Conservation (phyloP, 345 rosid species). For the Dipteronia dyeriana region DNA sequence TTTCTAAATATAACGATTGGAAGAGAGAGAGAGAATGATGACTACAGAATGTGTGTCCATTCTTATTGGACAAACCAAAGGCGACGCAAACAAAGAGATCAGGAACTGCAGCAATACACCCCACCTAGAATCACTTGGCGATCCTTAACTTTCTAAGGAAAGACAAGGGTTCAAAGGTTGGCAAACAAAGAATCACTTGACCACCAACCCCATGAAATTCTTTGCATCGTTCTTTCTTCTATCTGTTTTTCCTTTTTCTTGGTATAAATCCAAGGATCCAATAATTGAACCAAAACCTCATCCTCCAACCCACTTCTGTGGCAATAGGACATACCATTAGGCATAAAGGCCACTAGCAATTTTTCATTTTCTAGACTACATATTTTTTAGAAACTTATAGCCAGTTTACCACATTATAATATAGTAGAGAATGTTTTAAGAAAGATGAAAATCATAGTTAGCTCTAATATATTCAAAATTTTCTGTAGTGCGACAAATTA, state of each 20-base stretch:
- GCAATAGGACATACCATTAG: neutral
- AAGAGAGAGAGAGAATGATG: neutral
- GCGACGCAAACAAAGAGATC: neutral
- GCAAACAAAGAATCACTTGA: neutral
- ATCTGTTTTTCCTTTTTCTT: neutral
- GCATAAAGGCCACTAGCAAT: neutral
- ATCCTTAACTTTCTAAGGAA: no score
- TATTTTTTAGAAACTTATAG: no score
- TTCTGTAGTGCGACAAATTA: neutral
- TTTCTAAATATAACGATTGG: neutral
- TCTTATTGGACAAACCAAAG: neutral
- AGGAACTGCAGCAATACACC: neutral
- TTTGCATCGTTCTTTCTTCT: neutral
- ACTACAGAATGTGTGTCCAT: neutral
- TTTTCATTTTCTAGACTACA: neutral
- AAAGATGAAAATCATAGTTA: neutral
- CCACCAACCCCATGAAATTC: conserved; percentile 2
- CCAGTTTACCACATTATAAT: neutral
- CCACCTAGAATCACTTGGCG: neutral
- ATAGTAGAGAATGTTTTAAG: neutral
- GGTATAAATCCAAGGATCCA: neutral
- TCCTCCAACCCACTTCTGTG: neutral
- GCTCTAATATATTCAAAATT: neutral
- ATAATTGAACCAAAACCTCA: neutral
- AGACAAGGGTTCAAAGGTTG: no score